Evolutionary conservation across 768 basidiomycete genomes (phyloP), one percentile per base, ranked within the genome.

Genomic region (Mycena polygramma): DNA sequence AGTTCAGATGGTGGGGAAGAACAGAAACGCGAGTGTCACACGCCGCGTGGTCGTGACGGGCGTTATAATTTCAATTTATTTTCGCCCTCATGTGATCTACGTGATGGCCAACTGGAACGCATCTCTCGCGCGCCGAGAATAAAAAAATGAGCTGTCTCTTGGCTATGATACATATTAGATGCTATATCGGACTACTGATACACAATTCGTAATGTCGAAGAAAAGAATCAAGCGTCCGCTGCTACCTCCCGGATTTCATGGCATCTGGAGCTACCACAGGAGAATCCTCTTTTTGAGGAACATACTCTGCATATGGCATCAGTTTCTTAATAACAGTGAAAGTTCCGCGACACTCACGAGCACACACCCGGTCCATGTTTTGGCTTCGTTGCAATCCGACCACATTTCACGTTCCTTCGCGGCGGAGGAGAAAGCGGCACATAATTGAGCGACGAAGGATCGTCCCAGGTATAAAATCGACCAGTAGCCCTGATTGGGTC

Each of bases 341-440:
- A 10, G 30, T 30, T 30, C 30, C 2, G 17, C 14, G 37, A 48
- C 2, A 62, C 69, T 54, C n/a, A 70, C 69, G 59, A 57, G 54
- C 69, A 70, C 1, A 70, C 59, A n/a, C 59, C 60, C 20, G 37
- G 53, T 15, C 64, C 69, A 14, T 43, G 41, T 62, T 62, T 61
- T 20, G 69, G 69, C 52, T 70, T 70, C 37, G 45, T 22, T n/a
- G 37, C 20, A 62, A 70, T 19, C 13, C 69, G 64, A 2, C 69
- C 69, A 17, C 20, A 66, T 43, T 66, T 39, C 1, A 49, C 46
- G 20, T 66, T 62, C 52, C 62, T 70, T 4, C 69, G 58, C 7
- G 69, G 69, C 10, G 69, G 64, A 11, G 64, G 69, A 22, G 58
- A 64, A 11, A 70, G 60, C 9, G 69, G 64, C 37, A 62, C 59